These are phyloP conservation scores for Heterobasidion occidentale DNA, from an alignment of 1,284 basidiomycete species.

Conservation along the genomic window DNA sequence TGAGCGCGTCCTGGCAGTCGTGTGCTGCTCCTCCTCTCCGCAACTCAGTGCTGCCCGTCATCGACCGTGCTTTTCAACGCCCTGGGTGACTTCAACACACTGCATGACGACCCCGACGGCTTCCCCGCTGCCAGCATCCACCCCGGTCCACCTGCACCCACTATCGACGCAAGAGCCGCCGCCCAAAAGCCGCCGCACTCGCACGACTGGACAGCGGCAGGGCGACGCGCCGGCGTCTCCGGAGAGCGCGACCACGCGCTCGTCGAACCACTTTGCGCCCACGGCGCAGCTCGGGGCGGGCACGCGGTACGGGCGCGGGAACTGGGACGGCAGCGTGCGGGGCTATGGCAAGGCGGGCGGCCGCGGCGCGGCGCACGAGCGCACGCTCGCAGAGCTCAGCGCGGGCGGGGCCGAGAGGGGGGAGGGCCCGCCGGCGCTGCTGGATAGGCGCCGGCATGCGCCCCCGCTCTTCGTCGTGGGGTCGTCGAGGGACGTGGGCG, in stretches of 20 bases:
- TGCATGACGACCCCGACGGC: not conserved
- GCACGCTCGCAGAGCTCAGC: conserved; percentile 8
- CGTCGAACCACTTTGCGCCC: conserved; percentile 40
- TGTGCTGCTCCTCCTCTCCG: not conserved
- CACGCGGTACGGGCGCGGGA: conserved; percentile 20
- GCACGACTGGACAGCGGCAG: conserved; percentile 14
- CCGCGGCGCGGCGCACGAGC: not conserved
- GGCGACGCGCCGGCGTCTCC: not conserved
- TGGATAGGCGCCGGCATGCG: conserved; percentile 23
- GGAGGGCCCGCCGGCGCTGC: conserved; percentile 24
- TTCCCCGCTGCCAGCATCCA: conserved; percentile 17
- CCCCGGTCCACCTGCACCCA: conserved; percentile 60
- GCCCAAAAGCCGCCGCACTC: conserved; percentile 34
- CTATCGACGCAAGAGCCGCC: conserved; percentile 46
- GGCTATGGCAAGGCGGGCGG: conserved; percentile 37
- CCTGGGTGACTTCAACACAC: not conserved
- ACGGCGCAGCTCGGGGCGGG: conserved; percentile 41
- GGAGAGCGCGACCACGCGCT: not conserved
- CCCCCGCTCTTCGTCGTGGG: conserved; percentile 51
- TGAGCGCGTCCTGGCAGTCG: not conserved
- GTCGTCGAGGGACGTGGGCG: conserved; percentile 28
- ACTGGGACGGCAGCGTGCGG: conserved; percentile 59
- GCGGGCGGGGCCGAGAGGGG: conserved; percentile 15
- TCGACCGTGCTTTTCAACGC: too few species aligned
- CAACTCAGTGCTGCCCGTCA: too few species aligned